Evolutionary conservation across 352 stramenopile genomes (phyloP).

Genomic region (Globisporangium nodosum): DNA sequence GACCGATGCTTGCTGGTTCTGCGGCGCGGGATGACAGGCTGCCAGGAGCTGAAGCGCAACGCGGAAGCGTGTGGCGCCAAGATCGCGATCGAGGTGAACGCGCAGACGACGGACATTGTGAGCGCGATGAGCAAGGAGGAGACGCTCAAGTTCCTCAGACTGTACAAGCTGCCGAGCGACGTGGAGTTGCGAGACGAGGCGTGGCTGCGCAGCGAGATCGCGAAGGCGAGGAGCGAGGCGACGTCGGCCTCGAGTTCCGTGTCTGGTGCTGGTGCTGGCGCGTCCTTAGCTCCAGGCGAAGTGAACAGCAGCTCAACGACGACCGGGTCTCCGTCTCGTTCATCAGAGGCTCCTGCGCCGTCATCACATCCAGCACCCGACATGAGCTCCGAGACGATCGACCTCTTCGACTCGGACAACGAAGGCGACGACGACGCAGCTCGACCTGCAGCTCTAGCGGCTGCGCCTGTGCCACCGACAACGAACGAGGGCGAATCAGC

Average conservation of each 20-base stretch:
- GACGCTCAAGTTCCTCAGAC: constrained; percentile 64
- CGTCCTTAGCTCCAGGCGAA: no score
- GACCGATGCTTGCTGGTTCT: constrained; percentile 67
- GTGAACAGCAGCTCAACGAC: neutral
- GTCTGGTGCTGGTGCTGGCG: neutral
- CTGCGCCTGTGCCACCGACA: neutral
- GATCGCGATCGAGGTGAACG: constrained; percentile 74
- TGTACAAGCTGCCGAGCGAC: constrained; percentile 56
- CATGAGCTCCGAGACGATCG: constrained; percentile 42
- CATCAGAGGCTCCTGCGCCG: neutral
- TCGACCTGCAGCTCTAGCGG: constrained; percentile 1
- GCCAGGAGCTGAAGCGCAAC: constrained; percentile 58
- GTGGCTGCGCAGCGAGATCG: constrained; percentile 71
- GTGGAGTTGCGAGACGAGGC: constrained; percentile 64
- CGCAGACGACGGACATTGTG: constrained; percentile 74
- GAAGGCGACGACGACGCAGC: constrained; percentile 15
- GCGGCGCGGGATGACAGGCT: constrained; percentile 60
- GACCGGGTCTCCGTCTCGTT: neutral
- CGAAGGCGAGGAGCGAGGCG: constrained; percentile 28
- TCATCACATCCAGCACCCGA: constrained; percentile 5
- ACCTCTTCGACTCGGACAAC: constrained; percentile 55
- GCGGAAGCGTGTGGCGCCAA: constrained; percentile 54
- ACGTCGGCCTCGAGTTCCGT: neutral
- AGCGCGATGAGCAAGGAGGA: constrained; percentile 53
- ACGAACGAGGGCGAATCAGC: neutral